phyloP scores from a whole-genome alignment of 2,329 filamentous ascomycete species.

The Colletotrichum endophyticum region DNA sequence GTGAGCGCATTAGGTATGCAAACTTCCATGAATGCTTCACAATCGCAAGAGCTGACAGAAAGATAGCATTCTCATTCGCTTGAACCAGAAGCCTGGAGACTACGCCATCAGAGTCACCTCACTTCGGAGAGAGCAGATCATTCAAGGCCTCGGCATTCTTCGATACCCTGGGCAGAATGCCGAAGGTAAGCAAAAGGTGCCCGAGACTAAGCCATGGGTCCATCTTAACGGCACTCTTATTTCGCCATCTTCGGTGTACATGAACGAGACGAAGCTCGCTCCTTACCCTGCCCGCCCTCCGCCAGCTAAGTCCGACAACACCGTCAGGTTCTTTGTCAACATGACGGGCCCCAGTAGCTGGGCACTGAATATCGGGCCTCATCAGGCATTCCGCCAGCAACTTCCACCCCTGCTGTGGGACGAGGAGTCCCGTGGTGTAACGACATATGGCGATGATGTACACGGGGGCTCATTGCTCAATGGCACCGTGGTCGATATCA shows the following conservation, averaged over 20 bases:
- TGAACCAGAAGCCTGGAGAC: not conserved
- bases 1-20: slow-evolving; percentile 5
- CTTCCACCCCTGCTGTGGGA: slow-evolving; percentile 2
- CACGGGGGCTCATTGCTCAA: not conserved
- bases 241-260: slow-evolving; percentile 5
- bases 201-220: slow-evolving; percentile 1
- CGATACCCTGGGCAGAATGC: not conserved
- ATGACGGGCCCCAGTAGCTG: slow-evolving; percentile 12
- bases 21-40: not conserved
- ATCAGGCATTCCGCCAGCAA: slow-evolving; percentile 12
- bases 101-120: slow-evolving; percentile 2
- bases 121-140: slow-evolving; percentile 5
- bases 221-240: slow-evolving; percentile 1
- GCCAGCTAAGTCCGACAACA: slow-evolving; percentile 1
- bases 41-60: not conserved
- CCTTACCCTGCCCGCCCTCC: slow-evolving; percentile 4
- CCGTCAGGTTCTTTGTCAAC: slow-evolving; percentile 14
- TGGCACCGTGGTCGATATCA: slow-evolving; percentile 7
- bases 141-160: slow-evolving; percentile 8
- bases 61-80: not conserved
- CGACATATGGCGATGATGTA: not conserved
- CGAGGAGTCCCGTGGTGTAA: slow-evolving; percentile 1
- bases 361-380: slow-evolving; percentile 9
- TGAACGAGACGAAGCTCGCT: slow-evolving; percentile 7
- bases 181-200: not conserved